A percentile compares a stretch with the other conserved stretches of the same genome.
These are phyloP conservation scores for Cadophora gregata DNA, from an alignment of 2,329 filamentous ascomycete genomes.

Conservation along the genomic window DNA sequence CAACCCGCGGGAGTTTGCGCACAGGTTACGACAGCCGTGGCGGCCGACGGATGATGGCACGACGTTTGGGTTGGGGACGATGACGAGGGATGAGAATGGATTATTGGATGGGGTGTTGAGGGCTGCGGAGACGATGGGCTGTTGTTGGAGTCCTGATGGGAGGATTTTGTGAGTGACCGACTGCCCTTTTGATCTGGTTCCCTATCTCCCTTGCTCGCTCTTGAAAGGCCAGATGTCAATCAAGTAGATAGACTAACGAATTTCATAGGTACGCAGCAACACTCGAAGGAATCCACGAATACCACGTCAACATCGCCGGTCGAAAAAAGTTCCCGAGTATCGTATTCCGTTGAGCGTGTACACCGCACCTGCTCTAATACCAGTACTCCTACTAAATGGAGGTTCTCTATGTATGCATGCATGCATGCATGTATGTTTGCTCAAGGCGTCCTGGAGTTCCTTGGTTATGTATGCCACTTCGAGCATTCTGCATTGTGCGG, in stretches of 20 bases:
- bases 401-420: no score
- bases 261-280: conserved; percentile 62
- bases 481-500: no score
- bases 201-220: background rate
- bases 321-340: conserved; percentile 65
- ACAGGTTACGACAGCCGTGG: conserved; percentile 41
- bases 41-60: conserved; percentile 30
- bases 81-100: conserved; percentile 39
- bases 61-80: conserved; percentile 28
- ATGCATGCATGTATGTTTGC: no score
- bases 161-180: conserved; percentile 58
- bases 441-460: no score
- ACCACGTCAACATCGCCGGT: conserved; percentile 66
- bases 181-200: background rate
- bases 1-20: conserved; percentile 41
- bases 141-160: conserved; percentile 68
- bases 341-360: conserved; percentile 57
- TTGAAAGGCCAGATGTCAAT: conserved; percentile 16
- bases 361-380: no score
- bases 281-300: conserved; percentile 78
- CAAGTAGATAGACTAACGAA: background rate
- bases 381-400: no score
- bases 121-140: conserved; percentile 63
- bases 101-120: conserved; percentile 46
- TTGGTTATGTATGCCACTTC: no score